phyloP scores from a whole-genome alignment of 257 asterid genomes.

The Solanum sitiens region DNA sequence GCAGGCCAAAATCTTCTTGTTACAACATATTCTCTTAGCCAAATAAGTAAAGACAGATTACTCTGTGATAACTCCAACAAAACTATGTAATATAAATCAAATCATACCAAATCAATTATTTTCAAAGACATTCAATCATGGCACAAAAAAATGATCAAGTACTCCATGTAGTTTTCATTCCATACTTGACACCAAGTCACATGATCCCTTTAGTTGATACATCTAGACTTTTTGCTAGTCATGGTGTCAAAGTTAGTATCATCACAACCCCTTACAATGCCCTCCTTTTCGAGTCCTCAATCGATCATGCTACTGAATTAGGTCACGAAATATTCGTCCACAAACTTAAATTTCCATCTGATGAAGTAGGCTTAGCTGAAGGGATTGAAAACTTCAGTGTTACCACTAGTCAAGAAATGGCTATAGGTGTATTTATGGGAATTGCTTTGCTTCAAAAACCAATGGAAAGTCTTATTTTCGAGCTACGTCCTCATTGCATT shows the following conservation, averaged over 20 bases:
- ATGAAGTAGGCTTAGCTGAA: constrained; percentile 19
- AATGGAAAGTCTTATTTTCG: neutral
- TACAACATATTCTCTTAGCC: neutral
- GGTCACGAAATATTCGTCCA: constrained; percentile 11
- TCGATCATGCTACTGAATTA: neutral
- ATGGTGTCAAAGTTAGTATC: constrained; percentile 15
- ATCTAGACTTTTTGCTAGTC: constrained; percentile 18
- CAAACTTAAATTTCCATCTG: constrained; percentile 6
- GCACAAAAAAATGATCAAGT: neutral
- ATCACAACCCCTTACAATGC: constrained; percentile 14
- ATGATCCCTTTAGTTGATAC: constrained; percentile 17
- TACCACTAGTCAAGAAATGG: neutral
- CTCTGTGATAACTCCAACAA: neutral
- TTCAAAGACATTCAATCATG: neutral
- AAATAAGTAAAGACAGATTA: neutral
- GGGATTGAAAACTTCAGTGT: constrained; percentile 11
- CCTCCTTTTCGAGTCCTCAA: neutral
- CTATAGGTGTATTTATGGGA: neutral
- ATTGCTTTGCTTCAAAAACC: constrained; percentile 3
- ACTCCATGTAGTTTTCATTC: constrained; percentile 18
- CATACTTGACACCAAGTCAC: constrained; percentile 18
- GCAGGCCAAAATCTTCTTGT: neutral
- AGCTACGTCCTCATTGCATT: constrained; percentile 10
- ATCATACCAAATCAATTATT: neutral
- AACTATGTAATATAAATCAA: neutral